A percentile compares a stretch with the other conserved stretches of the same genome.
Evolutionary conservation across 208 protist species (phyloP).

Genomic region (Acanthamoeba culbertsoni): DNA sequence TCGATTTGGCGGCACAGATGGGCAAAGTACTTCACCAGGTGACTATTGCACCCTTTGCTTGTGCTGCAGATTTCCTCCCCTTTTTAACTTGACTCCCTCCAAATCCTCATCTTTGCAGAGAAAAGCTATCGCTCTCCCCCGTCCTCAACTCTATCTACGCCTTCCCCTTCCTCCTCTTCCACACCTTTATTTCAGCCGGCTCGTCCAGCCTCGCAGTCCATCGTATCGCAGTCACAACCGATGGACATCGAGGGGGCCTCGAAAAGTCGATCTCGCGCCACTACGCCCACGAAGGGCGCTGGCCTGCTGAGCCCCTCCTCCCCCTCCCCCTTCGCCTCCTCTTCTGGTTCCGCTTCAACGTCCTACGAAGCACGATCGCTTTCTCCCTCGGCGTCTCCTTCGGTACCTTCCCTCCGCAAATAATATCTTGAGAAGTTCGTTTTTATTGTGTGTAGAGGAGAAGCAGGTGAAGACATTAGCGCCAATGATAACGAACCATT

Average conservation of each 20-base stretch:
- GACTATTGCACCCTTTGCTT: background rate
- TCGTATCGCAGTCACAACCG: background rate
- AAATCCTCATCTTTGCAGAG: too few relatives aligned
- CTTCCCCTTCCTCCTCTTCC: background rate
- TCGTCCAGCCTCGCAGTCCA: background rate
- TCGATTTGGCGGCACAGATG: background rate
- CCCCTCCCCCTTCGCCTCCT: background rate
- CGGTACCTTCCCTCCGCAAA: background rate
- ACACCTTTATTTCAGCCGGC: background rate
- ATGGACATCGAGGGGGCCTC: background rate
- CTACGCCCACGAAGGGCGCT: background rate
- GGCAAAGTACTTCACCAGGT: background rate
- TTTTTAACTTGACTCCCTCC: background rate
- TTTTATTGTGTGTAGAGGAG: background rate
- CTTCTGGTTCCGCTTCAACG: too few relatives aligned
- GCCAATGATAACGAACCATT: background rate
- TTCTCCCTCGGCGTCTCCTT: background rate
- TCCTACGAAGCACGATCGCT: background rate
- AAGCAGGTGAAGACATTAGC: background rate
- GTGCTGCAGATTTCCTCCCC: background rate
- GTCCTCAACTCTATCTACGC: too few relatives aligned
- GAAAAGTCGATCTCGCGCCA: background rate
- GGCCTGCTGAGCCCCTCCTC: slow-evolving; percentile 2
- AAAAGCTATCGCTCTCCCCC: too few relatives aligned
- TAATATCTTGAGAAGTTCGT: background rate